Base-by-base conservation (phyloP, 257 asterid genomes). In the Solanum pimpinellifolium region DNA sequence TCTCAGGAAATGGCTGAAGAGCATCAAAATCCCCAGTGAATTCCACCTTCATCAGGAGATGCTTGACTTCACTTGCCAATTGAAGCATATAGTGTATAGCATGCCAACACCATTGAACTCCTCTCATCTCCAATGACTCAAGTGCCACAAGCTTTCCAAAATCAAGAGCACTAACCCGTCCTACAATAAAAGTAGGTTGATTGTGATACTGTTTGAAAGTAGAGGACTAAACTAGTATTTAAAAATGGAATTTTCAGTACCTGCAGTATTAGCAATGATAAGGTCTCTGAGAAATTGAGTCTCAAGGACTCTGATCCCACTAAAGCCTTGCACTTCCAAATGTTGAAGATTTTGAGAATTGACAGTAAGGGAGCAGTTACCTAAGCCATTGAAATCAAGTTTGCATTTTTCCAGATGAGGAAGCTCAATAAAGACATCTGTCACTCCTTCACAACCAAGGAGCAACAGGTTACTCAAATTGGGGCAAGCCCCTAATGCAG, bases 41-140 rank as follows among this genome's bases (percentile, higher is more conserved):
- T 88, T 97, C 99, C 75, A 97, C 98, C 90, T 96, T 97, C 99
- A 96, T 96, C 88, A 87, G 95, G 80, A 97, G 98, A 80, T 97
- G 95, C 91, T 97, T 95, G 86, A 97, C 98, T 78, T 96, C 99
- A 80, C 92, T 89, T 7, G 99, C 98, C 98, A 96, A 89, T 62
- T 90, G 97, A 81, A 97, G 97, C 92, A 97, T 82, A 82, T 89
- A 92, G 90, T 93, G 93, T 86, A 96, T 87, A 27, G 98, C 98
- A 89, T 90, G 92, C 99, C 99, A 97, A 87, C 97, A 89, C 99
- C 99, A 97, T 86, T 96, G 98, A 23, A 97, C 93, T 76, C 99
- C 99, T 90, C 97, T 92, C 77, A 97, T 93, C 44, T 95, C 88
- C 88, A 97, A 87, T 8, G 94, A 88, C 88, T 97, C 98, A 44